phyloP scores from a whole-genome alignment of 2,329 filamentous ascomycete species.

The Aspergillaceae sp. region DNA sequence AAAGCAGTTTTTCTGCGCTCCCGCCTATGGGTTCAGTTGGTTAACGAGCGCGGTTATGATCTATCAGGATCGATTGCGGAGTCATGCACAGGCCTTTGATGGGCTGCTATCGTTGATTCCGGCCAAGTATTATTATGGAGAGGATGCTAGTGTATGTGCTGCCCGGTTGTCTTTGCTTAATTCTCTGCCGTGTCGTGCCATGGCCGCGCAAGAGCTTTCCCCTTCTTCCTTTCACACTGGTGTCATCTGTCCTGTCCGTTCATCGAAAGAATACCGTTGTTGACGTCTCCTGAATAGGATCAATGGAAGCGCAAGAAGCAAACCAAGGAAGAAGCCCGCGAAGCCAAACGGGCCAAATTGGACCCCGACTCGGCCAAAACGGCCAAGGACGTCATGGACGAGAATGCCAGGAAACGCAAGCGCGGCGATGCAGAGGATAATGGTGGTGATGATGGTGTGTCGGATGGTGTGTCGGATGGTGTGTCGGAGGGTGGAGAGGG shows the following conservation, averaged over 20 bases:
- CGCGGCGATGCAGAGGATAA: conserved; percentile 35
- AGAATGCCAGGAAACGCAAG: conserved; percentile 73
- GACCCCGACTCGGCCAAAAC: conserved; percentile 86
- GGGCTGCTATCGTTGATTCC: conserved; percentile 80
- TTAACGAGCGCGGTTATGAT: conserved; percentile 10
- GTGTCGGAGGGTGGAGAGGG: conserved; percentile 36
- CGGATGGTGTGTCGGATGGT: conserved; percentile 43
- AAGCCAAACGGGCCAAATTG: conserved; percentile 78
- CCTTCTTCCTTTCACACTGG: no score
- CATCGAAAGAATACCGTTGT: not conserved
- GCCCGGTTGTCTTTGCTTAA: no score
- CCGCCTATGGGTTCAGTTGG: conserved; percentile 9
- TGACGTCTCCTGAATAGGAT: conserved; percentile 47
- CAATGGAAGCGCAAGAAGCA: conserved; percentile 96
- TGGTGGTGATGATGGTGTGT: conserved; percentile 44
- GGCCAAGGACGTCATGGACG: conserved; percentile 88
- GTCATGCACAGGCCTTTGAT: conserved; percentile 67
- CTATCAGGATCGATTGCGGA: conserved; percentile 40
- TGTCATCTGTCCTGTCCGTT: no score
- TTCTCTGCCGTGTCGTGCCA: no score
- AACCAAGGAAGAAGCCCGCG: conserved; percentile 76
- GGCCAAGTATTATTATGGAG: conserved; percentile 81
- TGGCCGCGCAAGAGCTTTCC: no score
- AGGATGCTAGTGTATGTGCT: conserved; percentile 68
- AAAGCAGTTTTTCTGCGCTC: conserved; percentile 4